These are phyloP conservation scores for Castanopsis chinensis DNA, from an alignment of 306 rosid genomes.

Conservation along the genomic window DNA sequence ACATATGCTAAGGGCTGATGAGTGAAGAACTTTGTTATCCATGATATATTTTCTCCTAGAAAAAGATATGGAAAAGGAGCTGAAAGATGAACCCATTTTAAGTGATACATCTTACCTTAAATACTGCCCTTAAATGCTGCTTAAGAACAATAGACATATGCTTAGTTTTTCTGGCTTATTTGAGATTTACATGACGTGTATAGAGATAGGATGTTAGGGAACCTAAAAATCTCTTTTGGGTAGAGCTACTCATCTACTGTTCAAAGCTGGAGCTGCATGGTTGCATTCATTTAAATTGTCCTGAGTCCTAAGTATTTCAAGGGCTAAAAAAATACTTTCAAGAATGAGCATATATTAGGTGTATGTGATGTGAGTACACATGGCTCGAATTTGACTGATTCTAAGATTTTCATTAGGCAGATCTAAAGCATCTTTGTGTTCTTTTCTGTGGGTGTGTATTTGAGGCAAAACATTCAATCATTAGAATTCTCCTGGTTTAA, in stretches of 20 bases:
- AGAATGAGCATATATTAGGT: background rate
- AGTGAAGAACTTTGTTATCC: background rate
- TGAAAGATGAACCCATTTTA: background rate
- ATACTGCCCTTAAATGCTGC: background rate
- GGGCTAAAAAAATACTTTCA: background rate
- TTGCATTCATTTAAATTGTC: background rate
- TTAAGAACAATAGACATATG: background rate
- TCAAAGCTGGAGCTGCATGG: background rate
- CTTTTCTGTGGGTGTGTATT: background rate
- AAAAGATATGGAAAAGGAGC: background rate
- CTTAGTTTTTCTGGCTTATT: background rate
- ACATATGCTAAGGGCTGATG: background rate
- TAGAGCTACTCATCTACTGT: background rate
- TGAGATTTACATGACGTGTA: background rate
- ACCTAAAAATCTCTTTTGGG: background rate
- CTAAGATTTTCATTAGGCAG: background rate
- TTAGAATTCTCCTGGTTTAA: background rate
- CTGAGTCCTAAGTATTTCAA: background rate
- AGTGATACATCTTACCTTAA: background rate
- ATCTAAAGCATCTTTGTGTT: background rate
- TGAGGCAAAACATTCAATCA: background rate
- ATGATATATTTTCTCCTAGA: background rate
- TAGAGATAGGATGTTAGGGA: background rate
- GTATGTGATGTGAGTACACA: background rate
- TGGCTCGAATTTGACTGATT: background rate